Percentiles rank a stretch among this genome's conserved stretches.
These are phyloP conservation scores for Fusarium xylarioides DNA, from an alignment of 2,329 filamentous ascomycete genomes.

Conservation along the genomic window DNA sequence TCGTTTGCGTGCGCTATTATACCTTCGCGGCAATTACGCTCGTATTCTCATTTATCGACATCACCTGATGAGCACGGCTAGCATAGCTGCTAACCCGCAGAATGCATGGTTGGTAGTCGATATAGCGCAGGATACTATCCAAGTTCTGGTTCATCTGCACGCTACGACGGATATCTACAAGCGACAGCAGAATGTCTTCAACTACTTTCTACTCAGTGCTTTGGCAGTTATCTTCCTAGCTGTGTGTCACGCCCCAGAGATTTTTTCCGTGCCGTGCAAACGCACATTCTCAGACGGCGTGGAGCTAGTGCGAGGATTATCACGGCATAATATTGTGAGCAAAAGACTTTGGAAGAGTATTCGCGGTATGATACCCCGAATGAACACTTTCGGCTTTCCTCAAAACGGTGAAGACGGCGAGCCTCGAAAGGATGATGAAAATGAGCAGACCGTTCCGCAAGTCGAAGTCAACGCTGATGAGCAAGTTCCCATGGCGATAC, in stretches of 20 bases:
- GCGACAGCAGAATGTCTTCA: conserved; percentile 43
- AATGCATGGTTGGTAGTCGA: conserved; percentile 52
- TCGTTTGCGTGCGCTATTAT: conserved; percentile 53
- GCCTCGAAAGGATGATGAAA: not conserved
- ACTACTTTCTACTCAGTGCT: conserved; percentile 44
- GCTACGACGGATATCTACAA: conserved; percentile 43
- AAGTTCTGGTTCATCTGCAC: conserved; percentile 42
- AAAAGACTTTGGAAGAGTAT: conserved; percentile 50
- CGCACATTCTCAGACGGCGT: conserved; percentile 47
- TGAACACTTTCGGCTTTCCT: conserved; percentile 42
- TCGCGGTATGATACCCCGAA: conserved; percentile 44
- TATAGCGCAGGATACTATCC: conserved; percentile 43
- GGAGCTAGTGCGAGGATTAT: conserved; percentile 46
- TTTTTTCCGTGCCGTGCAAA: conserved; percentile 51
- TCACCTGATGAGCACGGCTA: conserved; percentile 50
- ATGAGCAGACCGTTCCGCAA: not conserved
- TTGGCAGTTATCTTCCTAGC: conserved; percentile 47
- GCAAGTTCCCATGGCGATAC: not conserved
- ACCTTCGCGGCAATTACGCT: conserved; percentile 56
- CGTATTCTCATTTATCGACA: conserved; percentile 56
- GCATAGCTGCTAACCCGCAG: conserved; percentile 48
- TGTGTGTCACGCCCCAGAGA: conserved; percentile 54
- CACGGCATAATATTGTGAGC: conserved; percentile 45
- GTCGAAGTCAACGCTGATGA: not conserved
- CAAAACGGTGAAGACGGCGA: conserved; percentile 8